These are phyloP conservation scores for Sporothrix curviconia DNA, from an alignment of 2,329 filamentous ascomycete species.

Conservation along the genomic window DNA sequence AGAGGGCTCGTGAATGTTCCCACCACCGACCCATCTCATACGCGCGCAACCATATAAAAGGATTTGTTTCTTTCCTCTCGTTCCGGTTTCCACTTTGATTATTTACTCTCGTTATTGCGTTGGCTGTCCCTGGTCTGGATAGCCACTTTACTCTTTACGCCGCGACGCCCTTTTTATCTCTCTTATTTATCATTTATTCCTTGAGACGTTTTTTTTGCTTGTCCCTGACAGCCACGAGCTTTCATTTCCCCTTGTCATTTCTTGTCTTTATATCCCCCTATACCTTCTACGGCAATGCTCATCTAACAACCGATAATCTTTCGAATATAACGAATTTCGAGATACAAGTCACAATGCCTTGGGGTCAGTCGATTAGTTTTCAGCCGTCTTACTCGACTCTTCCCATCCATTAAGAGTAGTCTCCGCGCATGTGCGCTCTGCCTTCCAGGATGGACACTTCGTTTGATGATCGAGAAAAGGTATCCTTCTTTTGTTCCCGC, in stretches of 20 bases:
- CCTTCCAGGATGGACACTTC: constrained; percentile 33
- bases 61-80: background rate
- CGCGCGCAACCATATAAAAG: background rate
- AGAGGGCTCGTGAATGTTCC: background rate
- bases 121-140: background rate
- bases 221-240: background rate
- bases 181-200: background rate
- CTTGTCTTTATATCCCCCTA: no score
- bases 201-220: no score
- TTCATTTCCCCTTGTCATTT: background rate
- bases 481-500: constrained; percentile 23
- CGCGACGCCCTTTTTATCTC: background rate
- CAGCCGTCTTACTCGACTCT: constrained; percentile 23
- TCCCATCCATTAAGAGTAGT: constrained; percentile 19
- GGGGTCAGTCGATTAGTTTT: constrained; percentile 24
- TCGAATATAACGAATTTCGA: background rate
- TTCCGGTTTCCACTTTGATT: background rate
- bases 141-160: background rate
- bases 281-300: no score
- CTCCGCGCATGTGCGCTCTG: constrained; percentile 13
- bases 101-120: background rate
- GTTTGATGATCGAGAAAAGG: constrained; percentile 48
- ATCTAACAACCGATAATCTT: no score
- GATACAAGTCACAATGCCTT: constrained; percentile 28
- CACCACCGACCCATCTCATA: background rate